Evolutionary conservation across 2,329 filamentous ascomycete species (phyloP).

Genomic region (Cryphonectria japonica): DNA sequence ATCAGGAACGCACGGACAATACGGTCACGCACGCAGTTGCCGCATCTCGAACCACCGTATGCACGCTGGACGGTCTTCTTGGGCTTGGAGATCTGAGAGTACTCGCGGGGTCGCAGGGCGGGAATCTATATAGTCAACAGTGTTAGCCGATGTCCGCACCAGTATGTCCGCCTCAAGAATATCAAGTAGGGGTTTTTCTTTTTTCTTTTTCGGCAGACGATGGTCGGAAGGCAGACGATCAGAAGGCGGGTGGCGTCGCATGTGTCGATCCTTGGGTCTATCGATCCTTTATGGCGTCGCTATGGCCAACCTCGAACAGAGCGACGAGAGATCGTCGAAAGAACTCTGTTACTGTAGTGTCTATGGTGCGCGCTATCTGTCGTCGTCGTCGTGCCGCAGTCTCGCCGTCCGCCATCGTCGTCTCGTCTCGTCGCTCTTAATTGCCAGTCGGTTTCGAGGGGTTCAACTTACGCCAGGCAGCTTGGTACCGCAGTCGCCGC

Average conservation of each 20-base stretch:
- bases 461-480: conserved; percentile 86
- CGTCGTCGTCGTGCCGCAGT: neutral
- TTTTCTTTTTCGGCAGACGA: neutral
- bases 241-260: neutral
- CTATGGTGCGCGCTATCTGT: neutral
- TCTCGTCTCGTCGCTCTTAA: conserved; percentile 18
- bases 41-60: conserved; percentile 98
- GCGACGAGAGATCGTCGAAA: neutral
- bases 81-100: conserved; percentile 94
- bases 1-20: conserved; percentile 98
- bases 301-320: neutral
- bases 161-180: neutral
- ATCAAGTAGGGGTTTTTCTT: neutral
- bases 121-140: conserved; percentile 65
- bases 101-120: conserved; percentile 97
- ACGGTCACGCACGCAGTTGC: conserved; percentile 97
- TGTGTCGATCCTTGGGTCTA: neutral
- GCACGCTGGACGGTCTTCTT: conserved; percentile 99
- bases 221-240: conserved; percentile 5
- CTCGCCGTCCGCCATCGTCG: conserved; percentile 2
- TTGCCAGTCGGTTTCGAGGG: conserved; percentile 27
- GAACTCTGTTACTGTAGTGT: neutral
- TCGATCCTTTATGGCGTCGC: neutral
- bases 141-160: conserved; percentile 35
- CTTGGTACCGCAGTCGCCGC: conserved; percentile 98